Conservation (phyloP, 2,329 filamentous ascomycete species). For the Leptodontidium sp. region DNA sequence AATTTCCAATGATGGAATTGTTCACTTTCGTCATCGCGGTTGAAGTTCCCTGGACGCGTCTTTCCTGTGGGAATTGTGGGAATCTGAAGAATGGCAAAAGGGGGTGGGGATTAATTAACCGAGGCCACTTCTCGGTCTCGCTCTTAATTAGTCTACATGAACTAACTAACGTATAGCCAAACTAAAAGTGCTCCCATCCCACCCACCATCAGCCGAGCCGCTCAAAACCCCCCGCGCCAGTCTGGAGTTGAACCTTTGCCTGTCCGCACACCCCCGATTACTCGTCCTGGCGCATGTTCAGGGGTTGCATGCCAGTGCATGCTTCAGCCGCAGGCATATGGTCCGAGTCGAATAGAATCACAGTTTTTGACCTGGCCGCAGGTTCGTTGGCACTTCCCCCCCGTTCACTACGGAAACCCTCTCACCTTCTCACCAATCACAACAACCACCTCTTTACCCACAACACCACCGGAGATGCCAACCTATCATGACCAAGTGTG, state of each 20-base stretch:
- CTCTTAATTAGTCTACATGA: neutral
- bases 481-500: slow-evolving; percentile 14
- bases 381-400: neutral
- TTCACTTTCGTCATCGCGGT: too few relatives aligned
- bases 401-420: neutral
- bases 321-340: too few relatives aligned
- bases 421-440: slow-evolving; percentile 6
- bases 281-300: neutral
- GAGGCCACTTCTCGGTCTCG: neutral
- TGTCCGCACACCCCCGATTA: neutral
- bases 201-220: slow-evolving; percentile 1
- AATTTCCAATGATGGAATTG: too few relatives aligned
- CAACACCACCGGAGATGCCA: neutral
- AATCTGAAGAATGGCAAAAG: too few relatives aligned
- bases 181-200: neutral
- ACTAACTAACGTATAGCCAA: neutral
- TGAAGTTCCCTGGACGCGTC: too few relatives aligned
- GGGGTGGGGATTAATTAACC: neutral
- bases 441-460: neutral
- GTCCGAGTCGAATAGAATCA: neutral
- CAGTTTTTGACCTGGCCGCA: neutral
- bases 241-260: neutral
- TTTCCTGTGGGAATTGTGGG: too few relatives aligned
- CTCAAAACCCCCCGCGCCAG: neutral
- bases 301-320: neutral